phyloP scores from a whole-genome alignment of 192 early-diverging fungal genomes.

The Coemansia sp. region DNA sequence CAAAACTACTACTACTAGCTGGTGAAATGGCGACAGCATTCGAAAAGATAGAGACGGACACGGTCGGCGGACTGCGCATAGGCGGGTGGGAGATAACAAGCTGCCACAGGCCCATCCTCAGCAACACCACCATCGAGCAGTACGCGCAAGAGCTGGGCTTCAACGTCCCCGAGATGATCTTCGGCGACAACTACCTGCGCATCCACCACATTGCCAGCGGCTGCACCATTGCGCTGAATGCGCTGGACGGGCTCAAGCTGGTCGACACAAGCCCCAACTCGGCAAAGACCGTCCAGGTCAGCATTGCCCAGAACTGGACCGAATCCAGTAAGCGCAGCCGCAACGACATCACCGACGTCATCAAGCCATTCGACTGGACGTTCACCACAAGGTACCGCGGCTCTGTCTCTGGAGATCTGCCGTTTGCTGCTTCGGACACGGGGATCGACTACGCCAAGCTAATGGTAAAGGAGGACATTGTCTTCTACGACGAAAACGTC shows the following conservation, averaged over 20 bases:
- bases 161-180: conserved; percentile 95
- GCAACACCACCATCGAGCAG: conserved; percentile 57
- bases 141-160: conserved; percentile 60
- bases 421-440: conserved; percentile 28
- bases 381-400: conserved; percentile 84
- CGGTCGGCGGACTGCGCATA: conserved; percentile 44
- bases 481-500: conserved; percentile 93
- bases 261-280: conserved; percentile 69
- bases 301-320: conserved; percentile 83
- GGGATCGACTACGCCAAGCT: conserved; percentile 80
- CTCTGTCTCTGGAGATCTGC: conserved; percentile 34
- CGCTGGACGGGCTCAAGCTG: conserved; percentile 71
- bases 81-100: conserved; percentile 60
- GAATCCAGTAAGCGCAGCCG: conserved; percentile 64
- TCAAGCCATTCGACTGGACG: conserved; percentile 98
- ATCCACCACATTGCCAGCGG: conserved; percentile 58
- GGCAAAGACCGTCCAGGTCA: conserved; percentile 78
- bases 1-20: neutral
- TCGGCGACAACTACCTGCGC: conserved; percentile 81
- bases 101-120: conserved; percentile 61
- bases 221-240: conserved; percentile 59
- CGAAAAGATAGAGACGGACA: conserved; percentile 41
- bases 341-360: conserved; percentile 75
- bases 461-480: conserved; percentile 76
- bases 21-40: conserved; percentile 8